Base-by-base conservation (phyloP, 1,284 basidiomycete species). In the Cutaneotrichosporon curvatum region DNA sequence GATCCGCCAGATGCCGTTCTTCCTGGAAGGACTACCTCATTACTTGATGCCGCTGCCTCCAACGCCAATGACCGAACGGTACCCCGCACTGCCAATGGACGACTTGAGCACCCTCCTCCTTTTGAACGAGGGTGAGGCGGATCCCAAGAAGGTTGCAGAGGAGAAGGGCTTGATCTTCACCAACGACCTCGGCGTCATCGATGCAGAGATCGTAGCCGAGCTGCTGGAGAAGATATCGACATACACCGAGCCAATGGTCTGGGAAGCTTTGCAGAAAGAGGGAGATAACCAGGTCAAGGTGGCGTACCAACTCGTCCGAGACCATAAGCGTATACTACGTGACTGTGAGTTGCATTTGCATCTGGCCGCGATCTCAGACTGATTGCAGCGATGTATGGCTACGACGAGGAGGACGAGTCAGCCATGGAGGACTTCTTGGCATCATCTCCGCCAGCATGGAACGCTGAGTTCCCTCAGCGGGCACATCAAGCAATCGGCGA, bases 271-370 rank as follows among this genome's bases (percentile, higher is more conserved):
- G 50, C 77, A 83, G 57, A 75, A 83, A 53, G 84, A 90, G 38
- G 87, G 90, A 48, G 91, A 94, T 35, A 95, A 96, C 64, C 86
- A 90, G 49, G 84, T 97, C 66, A 94, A 96, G 72, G 91, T 98
- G 15, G 92, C 94, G 0, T 98, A 97, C 69, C 83, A 94, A 79
- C 77, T 97, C 2, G 77, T 95, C 45, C 76, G 90, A 44, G 94
- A 97, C 65, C 91, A 94, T 73, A 79, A 83, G 59, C 75, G 90
- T 36, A 79, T 87, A 51, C 81, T 90, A n/a, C 81, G 84, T 66
- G 86, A 87, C 69, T 72, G 85, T 71, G 43, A 60, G 69, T 64
- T 12, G n/a, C n/a, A 28, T 16, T 16, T 15, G n/a, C 8, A 15
- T 7, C 11, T 16, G n/a, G 32, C 9, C 14, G 14, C 5, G 22